Conservation (phyloP, 2,329 filamentous ascomycete genomes). For the Colletotrichum coccodes region DNA sequence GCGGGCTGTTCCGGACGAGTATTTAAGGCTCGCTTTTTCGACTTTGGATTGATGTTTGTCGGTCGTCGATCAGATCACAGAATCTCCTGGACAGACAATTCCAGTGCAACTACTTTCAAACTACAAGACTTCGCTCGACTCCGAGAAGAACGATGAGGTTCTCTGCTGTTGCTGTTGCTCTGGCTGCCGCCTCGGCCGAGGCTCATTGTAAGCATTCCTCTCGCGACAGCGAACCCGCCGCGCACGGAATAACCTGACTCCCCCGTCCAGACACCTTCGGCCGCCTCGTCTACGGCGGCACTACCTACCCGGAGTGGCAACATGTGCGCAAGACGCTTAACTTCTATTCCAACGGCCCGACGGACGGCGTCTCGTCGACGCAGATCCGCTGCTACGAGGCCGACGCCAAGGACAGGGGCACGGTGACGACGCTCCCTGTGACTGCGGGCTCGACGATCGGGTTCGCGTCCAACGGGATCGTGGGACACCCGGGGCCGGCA, state of each 20-base stretch:
- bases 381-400: conserved; percentile 47
- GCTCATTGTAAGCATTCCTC: conserved; percentile 10
- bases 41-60: neutral
- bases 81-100: neutral
- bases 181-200: conserved; percentile 9
- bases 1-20: neutral
- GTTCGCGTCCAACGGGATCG: conserved; percentile 48
- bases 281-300: conserved; percentile 25
- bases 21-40: neutral
- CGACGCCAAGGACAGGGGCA: conserved; percentile 19
- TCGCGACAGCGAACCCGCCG: too few species aligned
- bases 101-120: neutral
- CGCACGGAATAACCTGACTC: neutral
- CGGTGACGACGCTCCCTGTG: conserved; percentile 17
- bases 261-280: conserved; percentile 15
- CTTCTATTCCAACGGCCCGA: conserved; percentile 43
- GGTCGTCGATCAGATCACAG: neutral
- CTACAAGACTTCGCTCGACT: too few species aligned
- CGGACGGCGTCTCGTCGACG: conserved; percentile 42
- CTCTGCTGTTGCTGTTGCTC: neutral
- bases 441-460: conserved; percentile 42
- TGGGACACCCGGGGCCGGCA: conserved; percentile 51
- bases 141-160: conserved; percentile 12
- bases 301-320: conserved; percentile 40
- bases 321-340: conserved; percentile 46